Evolutionary conservation across 192 early-diverging fungal genomes (phyloP).

Genomic region (Geranomyces variabilis): DNA sequence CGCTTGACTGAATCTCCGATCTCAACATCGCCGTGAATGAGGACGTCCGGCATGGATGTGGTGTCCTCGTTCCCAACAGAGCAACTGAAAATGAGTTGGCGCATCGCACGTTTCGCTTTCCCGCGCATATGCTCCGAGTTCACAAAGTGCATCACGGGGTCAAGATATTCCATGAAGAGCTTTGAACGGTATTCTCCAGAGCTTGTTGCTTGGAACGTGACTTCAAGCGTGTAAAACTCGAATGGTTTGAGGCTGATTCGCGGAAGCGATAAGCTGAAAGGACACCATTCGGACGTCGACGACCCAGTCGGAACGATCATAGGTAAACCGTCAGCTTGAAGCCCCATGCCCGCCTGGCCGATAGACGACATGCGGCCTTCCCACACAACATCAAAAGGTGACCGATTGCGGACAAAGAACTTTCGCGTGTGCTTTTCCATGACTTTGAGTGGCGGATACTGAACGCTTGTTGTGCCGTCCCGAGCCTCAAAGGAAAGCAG

Average conservation of each 20-base stretch:
- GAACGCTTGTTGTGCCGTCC: slow-evolving; percentile 29
- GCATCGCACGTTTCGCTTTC: slow-evolving; percentile 37
- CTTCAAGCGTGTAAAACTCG: slow-evolving; percentile 51
- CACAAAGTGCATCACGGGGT: slow-evolving; percentile 50
- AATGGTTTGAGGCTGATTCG: slow-evolving; percentile 53
- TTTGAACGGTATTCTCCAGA: slow-evolving; percentile 46
- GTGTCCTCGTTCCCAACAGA: slow-evolving; percentile 45
- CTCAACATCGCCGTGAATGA: slow-evolving; percentile 52
- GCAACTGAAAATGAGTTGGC: slow-evolving; percentile 35
- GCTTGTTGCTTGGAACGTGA: slow-evolving; percentile 51
- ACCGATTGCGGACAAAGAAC: slow-evolving; percentile 53
- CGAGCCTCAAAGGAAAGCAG: slow-evolving; percentile 49
- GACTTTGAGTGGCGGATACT: slow-evolving; percentile 45
- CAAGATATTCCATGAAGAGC: slow-evolving; percentile 50
- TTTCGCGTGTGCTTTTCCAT: slow-evolving; percentile 48
- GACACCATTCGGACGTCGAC: slow-evolving; percentile 42
- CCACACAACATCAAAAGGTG: slow-evolving; percentile 49
- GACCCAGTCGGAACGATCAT: slow-evolving; percentile 30
- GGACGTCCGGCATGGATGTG: slow-evolving; percentile 30
- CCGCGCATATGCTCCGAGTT: slow-evolving; percentile 39
- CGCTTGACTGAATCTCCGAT: slow-evolving; percentile 31
- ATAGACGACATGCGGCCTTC: slow-evolving; percentile 45
- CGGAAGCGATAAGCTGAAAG: slow-evolving; percentile 37
- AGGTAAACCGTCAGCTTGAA: slow-evolving; percentile 28
- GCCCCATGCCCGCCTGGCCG: slow-evolving; percentile 29